Base-by-base conservation (phyloP, 805 yeast genomes). In the Pachysolen tannophilus region DNA sequence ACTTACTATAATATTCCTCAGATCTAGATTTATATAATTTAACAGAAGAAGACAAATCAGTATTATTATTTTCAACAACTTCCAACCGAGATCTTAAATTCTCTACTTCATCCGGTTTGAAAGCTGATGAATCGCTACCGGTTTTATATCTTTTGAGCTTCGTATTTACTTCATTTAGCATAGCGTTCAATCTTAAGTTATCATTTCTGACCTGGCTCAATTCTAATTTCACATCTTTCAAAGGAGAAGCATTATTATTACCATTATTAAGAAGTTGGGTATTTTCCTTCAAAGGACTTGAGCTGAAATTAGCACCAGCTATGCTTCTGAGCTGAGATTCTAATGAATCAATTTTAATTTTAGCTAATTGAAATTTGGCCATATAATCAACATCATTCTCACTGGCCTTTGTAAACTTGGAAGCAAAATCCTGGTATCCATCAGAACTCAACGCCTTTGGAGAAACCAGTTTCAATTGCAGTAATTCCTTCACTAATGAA, bases 1-100 rank as follows among this genome's bases (percentile, higher is more conserved):
- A 62, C 47, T 83, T 82, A 38, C 67, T 65, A 45, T 69, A 75
- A 51, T 84, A 82, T 41, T 78, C 82, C 24, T 83, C 88, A 23
- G 94, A 76, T 41, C 94, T 70, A 13, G 64, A 56, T 49, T 77
- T 80, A 56, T 82, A 86, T 21, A 81, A 60, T 26, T 72, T 73
- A 15, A 80, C 59, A 20, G 72, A 67, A 26, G 69, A 65, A 2
- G 63, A 52, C 20, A 85, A 58, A 20, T 84, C 79, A 2, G 52
- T 47, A 44, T 75, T 78, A 46, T 75, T 78, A n/a, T 64, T 51
- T 26, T 63, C 65, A 11, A 80, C 55, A 2, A 78, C 68, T 30
- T 78, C 77, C 17, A 82, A 55, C 37, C 72, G 75, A 14, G 78
- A 65, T 42, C 71, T 73, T 30, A 79, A 49, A 40, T 73, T 72